A percentile compares a stretch with the other conserved stretches of the same genome.
These are phyloP conservation scores for Hibiscus syriacus DNA, from an alignment of 345 rosid genomes.

Conservation along the genomic window DNA sequence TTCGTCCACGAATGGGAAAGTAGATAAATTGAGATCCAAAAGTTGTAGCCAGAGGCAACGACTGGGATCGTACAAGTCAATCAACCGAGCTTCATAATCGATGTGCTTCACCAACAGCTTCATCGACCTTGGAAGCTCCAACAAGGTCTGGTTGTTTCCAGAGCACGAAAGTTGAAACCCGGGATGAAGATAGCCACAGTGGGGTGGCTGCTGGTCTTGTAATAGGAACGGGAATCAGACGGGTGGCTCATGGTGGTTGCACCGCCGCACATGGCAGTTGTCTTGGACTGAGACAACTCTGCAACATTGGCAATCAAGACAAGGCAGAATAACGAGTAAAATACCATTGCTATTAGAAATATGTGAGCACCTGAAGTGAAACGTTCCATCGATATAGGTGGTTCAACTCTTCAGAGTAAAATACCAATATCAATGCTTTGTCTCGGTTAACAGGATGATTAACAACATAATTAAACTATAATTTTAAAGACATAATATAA, in stretches of 20 bases:
- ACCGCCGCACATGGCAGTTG: neutral
- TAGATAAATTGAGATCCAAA: neutral
- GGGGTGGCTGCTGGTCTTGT: slow-evolving; percentile 3
- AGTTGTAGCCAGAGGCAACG: slow-evolving; percentile 5
- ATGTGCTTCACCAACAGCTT: slow-evolving; percentile 6
- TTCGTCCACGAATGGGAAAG: neutral
- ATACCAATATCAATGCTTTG: no score
- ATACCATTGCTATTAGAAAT: neutral
- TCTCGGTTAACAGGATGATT: no score
- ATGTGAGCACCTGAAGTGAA: neutral
- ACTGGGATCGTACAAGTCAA: neutral
- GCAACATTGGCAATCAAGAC: neutral
- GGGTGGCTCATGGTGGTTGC: neutral
- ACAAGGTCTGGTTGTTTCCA: neutral
- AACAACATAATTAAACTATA: no score
- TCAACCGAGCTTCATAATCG: neutral
- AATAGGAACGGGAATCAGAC: slow-evolving; percentile 9
- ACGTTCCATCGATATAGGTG: neutral
- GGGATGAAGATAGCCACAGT: slow-evolving; percentile 9
- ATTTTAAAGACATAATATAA: no score
- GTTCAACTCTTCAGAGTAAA: neutral
- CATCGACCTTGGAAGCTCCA: slow-evolving; percentile 2
- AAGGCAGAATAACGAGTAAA: neutral
- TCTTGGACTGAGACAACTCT: neutral
- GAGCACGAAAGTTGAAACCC: slow-evolving; percentile 12